Percentiles rank a stretch among this genome's conserved stretches.
phyloP scores from a whole-genome alignment of 1,284 basidiomycete genomes.

The Cystobasidiaceae sp. region DNA sequence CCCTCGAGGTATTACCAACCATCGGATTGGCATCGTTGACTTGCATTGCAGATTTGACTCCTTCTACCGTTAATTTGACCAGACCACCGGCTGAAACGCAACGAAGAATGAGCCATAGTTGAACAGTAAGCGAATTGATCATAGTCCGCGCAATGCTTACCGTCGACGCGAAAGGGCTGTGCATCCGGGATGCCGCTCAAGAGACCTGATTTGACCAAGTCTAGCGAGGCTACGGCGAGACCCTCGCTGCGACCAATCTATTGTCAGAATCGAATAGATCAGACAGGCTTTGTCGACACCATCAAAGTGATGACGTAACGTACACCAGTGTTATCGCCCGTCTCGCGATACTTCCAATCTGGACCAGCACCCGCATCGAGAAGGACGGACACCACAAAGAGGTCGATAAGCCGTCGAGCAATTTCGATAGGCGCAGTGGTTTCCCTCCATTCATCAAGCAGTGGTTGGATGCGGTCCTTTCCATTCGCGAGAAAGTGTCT shows the following conservation, averaged over 20 bases:
- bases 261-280: conserved; percentile 36
- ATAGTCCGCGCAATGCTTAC: conserved; percentile 51
- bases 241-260: conserved; percentile 76
- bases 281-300: not conserved
- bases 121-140: not conserved
- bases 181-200: conserved; percentile 63
- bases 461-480: conserved; percentile 59
- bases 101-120: not conserved
- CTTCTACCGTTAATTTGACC: conserved; percentile 59
- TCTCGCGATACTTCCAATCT: conserved; percentile 71
- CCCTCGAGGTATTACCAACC: conserved; percentile 86
- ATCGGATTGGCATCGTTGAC: conserved; percentile 72
- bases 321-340: conserved; percentile 40
- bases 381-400: conserved; percentile 87
- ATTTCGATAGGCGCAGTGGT: conserved; percentile 59
- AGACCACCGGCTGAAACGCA: conserved; percentile 61
- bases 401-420: conserved; percentile 71
- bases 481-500: conserved; percentile 68
- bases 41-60: conserved; percentile 70
- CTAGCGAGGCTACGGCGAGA: conserved; percentile 80
- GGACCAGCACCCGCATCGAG: conserved; percentile 90
- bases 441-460: conserved; percentile 49
- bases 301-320: not conserved
- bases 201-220: conserved; percentile 79
- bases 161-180: conserved; percentile 69